Evolutionary conservation across 2,329 filamentous ascomycete genomes (phyloP), one percentile per base, ranked within the genome.

Genomic region (Lecanicillium sp.): DNA sequence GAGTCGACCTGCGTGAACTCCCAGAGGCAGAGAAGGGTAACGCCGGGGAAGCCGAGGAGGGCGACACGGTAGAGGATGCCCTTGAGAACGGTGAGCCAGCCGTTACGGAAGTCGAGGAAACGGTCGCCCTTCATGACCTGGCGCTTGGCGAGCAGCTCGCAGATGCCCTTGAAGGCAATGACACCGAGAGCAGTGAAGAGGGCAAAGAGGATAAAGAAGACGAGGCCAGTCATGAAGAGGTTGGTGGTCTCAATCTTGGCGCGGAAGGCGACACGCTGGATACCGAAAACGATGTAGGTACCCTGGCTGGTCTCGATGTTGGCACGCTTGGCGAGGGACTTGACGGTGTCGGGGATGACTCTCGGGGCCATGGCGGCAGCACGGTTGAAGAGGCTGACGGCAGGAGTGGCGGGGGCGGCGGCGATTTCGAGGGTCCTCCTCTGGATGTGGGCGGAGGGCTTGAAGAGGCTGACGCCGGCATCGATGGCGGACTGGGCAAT

Each of bases 91-190:
- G 90, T 90, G 54, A 84, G 83, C 91, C 91, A 96, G 56, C 89
- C 90, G 59, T 94, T 91, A 53, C 91, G 85, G 78, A 97, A 96
- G 58, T 96, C 90, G 57, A 85, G 75, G 67, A 96, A 96, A 59
- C 87, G 90, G 62, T 95, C 86, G 48, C 75, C 74, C 69, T 89
- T 86, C 74, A 95, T 89, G 75, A 81, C 86, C 59, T 82, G 81
- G 53, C 80, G 75, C 70, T 82, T 89, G 56, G 83, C 83, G 10
- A 85, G 81, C 43, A 86, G 64, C 66, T 96, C 91, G 65, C 85
- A 89, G 55, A 85, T 68, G 51, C 77, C 84, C 71, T 96, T 95
- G 77, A 95, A 95, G 20, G 82, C 68, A 30, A 82, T 73, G 19
- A 96, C 87, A 35, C 80, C 75, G 23, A 91, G 62, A 46, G 87